phyloP scores from a whole-genome alignment of 352 stramenopile genomes.

The Phytopythium montanum region DNA sequence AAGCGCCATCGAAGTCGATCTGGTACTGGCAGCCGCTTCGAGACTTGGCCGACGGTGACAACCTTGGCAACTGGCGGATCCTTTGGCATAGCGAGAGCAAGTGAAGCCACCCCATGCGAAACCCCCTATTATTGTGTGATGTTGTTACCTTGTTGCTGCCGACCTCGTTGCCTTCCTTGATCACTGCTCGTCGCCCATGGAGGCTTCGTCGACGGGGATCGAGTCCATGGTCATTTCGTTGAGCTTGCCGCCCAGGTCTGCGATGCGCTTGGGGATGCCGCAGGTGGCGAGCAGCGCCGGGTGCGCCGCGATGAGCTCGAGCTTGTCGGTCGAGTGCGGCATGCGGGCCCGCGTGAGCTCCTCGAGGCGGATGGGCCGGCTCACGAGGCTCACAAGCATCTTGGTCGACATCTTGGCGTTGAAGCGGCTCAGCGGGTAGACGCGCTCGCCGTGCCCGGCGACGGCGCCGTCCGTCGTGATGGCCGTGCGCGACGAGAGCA shows the following conservation, averaged over 20 bases:
- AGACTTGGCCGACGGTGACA: background rate
- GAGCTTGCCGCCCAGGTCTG: slow-evolving; percentile 61
- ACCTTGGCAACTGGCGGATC: too few relatives aligned
- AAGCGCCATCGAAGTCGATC: background rate
- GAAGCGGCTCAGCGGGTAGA: slow-evolving; percentile 67
- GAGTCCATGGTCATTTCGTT: slow-evolving; percentile 72
- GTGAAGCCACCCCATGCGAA: background rate
- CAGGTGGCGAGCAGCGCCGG: slow-evolving; percentile 53
- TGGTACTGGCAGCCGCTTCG: background rate
- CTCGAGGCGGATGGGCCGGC: slow-evolving; percentile 62
- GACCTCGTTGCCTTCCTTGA: background rate
- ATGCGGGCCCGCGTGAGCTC: slow-evolving; percentile 44
- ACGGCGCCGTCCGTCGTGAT: slow-evolving; percentile 66
- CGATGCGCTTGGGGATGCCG: slow-evolving; percentile 66
- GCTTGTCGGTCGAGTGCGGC: slow-evolving; percentile 43
- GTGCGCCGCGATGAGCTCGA: slow-evolving; percentile 75
- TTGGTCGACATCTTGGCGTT: slow-evolving; percentile 66
- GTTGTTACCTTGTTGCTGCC: background rate
- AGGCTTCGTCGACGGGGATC: slow-evolving; percentile 35
- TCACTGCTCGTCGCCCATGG: slow-evolving; percentile 8
- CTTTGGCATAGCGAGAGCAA: background rate
- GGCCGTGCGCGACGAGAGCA: slow-evolving; percentile 54
- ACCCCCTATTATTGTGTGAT: background rate
- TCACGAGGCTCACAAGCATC: slow-evolving; percentile 74
- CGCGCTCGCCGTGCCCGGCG: slow-evolving; percentile 58